A percentile compares a stretch with the other conserved stretches of the same genome.
Evolutionary conservation across 192 early-diverging fungal genomes (phyloP).

Genomic region (Paraglomus brasilianum): DNA sequence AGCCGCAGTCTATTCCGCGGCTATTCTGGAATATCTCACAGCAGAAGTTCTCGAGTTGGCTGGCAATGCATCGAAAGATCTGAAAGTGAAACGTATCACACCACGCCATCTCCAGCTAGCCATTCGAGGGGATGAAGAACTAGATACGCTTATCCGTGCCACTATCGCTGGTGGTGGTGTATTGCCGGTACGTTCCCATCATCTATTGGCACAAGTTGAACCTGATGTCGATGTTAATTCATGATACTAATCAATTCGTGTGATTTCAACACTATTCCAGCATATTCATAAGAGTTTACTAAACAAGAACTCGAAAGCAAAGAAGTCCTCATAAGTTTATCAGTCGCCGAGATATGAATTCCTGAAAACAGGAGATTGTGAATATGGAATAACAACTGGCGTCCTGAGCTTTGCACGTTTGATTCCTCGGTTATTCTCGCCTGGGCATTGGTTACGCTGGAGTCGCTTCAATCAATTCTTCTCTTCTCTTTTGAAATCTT

Average conservation of each 20-base stretch:
- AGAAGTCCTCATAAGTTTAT: slow-evolving; percentile 24
- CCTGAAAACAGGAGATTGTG: no score
- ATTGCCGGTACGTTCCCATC: slow-evolving; percentile 50
- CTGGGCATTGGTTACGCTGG: no score
- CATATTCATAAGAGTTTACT: slow-evolving; percentile 64
- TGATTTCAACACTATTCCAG: slow-evolving; percentile 27
- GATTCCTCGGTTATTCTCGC: no score
- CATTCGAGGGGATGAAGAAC: slow-evolving; percentile 90
- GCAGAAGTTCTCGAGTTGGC: slow-evolving; percentile 93
- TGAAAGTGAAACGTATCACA: slow-evolving; percentile 88
- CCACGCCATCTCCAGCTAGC: slow-evolving; percentile 89
- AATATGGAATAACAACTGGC: no score
- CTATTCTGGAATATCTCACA: slow-evolving; percentile 89
- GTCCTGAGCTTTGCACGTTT: no score
- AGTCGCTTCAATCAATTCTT: no score
- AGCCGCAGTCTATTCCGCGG: slow-evolving; percentile 89
- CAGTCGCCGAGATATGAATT: no score
- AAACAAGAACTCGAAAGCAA: slow-evolving; percentile 28
- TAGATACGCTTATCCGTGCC: slow-evolving; percentile 83
- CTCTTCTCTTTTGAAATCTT: no score
- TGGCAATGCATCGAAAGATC: slow-evolving; percentile 88
- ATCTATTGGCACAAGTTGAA: not conserved
- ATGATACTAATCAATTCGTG: not conserved
- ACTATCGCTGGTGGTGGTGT: slow-evolving; percentile 91
- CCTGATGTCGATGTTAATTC: not conserved